Percentiles rank a stretch among this genome's conserved stretches.
Evolutionary conservation across 495 filamentous ascomycete genomes (phyloP).

Genomic region (Penicillium crystallinum): DNA sequence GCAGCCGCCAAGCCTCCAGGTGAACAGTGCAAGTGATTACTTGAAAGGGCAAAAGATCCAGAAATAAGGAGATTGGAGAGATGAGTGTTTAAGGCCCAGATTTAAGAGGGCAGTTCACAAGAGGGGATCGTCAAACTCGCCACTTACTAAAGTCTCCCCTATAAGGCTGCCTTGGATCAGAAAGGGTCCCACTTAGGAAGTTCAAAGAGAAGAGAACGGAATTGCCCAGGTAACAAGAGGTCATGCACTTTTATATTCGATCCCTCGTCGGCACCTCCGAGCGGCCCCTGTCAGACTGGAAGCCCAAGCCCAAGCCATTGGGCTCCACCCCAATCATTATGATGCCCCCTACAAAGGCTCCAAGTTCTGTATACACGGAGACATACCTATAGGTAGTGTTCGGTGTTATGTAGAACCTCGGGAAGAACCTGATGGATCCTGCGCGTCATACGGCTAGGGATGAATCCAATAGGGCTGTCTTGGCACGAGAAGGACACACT

Average conservation of each 20-base stretch:
- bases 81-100: background rate
- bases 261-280: constrained; percentile 25
- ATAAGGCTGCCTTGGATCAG: background rate
- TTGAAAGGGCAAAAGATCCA: background rate
- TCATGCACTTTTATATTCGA: constrained; percentile 17
- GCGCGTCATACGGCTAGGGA: no score
- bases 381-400: no score
- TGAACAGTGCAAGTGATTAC: background rate
- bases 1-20: constrained; percentile 18
- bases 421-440: no score
- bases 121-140: background rate
- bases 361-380: no score
- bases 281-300: constrained; percentile 2
- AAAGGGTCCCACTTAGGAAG: background rate
- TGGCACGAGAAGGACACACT: no score
- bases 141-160: background rate
- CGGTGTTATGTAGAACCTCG: no score
- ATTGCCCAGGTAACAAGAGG: background rate
- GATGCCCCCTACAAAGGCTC: no score
- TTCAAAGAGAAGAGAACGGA: background rate
- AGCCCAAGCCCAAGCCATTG: constrained; percentile 9
- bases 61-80: background rate
- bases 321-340: background rate
- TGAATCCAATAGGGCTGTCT: no score
- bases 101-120: background rate